Percentiles rank a stretch among this genome's conserved stretches.
Evolutionary conservation across 2,329 filamentous ascomycete genomes (phyloP).

Genomic region (Cladosporium sp.): DNA sequence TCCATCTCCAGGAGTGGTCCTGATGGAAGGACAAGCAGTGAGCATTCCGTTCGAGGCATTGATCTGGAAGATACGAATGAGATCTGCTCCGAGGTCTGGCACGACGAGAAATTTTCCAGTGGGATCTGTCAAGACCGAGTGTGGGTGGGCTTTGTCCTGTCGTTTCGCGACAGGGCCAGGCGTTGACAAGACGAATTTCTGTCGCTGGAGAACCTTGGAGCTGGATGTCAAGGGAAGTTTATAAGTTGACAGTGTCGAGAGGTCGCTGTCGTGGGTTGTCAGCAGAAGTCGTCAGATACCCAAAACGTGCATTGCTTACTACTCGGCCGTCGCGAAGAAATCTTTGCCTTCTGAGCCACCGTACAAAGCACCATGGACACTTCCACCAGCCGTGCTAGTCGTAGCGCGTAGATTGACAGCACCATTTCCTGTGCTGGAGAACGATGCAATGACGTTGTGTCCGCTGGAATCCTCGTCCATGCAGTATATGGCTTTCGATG

Average conservation of each 20-base stretch:
- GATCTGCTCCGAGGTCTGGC: constrained; percentile 34
- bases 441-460: constrained; percentile 1
- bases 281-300: background rate
- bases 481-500: constrained; percentile 11
- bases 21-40: constrained; percentile 19
- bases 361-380: constrained; percentile 9
- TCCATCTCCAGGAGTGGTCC: constrained; percentile 28
- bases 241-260: background rate
- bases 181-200: background rate
- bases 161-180: constrained; percentile 30
- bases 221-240: background rate
- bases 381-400: background rate
- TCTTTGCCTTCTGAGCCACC: constrained; percentile 3
- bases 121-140: constrained; percentile 45
- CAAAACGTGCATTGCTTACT: background rate
- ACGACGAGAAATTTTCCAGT: constrained; percentile 33
- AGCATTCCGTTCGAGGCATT: constrained; percentile 21
- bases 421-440: background rate
- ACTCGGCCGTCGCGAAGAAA: constrained; percentile 16
- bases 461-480: constrained; percentile 15
- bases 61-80: constrained; percentile 31
- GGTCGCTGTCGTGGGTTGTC: background rate
- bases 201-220: background rate
- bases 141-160: constrained; percentile 59
- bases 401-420: background rate